These are phyloP conservation scores for Citrus unshiu DNA, from an alignment of 345 rosid species.

Conservation along the genomic window DNA sequence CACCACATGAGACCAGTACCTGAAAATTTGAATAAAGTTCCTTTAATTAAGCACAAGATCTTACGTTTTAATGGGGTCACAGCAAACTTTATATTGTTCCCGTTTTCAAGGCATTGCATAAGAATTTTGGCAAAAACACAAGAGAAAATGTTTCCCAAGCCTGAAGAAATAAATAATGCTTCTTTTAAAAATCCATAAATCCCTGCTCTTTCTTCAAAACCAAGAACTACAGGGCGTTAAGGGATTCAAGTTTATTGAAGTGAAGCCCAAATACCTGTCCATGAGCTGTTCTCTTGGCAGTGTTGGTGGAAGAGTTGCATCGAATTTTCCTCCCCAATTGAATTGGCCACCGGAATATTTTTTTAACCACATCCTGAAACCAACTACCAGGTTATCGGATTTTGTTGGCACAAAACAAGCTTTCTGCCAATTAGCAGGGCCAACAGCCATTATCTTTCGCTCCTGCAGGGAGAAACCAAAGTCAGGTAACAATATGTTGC, in stretches of 20 bases:
- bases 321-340: constrained; percentile 70
- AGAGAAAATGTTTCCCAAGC: not conserved
- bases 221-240: not conserved
- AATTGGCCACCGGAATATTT: constrained; percentile 60
- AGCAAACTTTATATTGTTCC: not conserved
- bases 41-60: not conserved
- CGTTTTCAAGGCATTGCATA: not conserved
- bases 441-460: constrained; percentile 63
- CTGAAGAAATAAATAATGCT: not conserved
- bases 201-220: not conserved
- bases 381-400: constrained; percentile 44
- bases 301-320: constrained; percentile 60
- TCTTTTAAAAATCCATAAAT: not conserved
- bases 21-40: constrained; percentile 10
- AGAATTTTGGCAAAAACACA: not conserved
- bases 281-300: constrained; percentile 71
- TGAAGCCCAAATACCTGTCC: constrained; percentile 39
- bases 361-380: constrained; percentile 76
- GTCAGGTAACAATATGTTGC: not conserved
- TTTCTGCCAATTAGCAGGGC: constrained; percentile 73
- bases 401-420: constrained; percentile 81
- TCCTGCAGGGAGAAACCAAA: constrained; percentile 39
- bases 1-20: constrained; percentile 84
- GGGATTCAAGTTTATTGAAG: not conserved
- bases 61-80: not conserved